Evolutionary conservation across 345 rosid genomes (phyloP).

Genomic region (Linum tenue): DNA sequence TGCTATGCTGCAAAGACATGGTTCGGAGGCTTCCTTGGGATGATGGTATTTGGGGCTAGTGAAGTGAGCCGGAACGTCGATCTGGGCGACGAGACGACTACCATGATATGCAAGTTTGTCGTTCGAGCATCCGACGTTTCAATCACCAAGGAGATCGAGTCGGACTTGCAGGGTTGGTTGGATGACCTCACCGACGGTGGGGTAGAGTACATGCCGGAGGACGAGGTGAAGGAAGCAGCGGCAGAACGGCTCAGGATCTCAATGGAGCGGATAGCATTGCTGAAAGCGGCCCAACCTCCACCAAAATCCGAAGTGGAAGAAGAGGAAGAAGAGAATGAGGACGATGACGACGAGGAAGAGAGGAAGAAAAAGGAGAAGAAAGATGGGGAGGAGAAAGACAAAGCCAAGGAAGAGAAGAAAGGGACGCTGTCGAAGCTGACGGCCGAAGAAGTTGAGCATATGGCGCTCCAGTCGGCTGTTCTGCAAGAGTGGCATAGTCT

Average conservation of each 20-base stretch:
- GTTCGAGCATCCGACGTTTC: constrained; percentile 94
- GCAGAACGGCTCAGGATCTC: constrained; percentile 86
- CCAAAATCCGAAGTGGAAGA: constrained; percentile 48
- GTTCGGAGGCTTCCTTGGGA: constrained; percentile 87
- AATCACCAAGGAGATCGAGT: constrained; percentile 82
- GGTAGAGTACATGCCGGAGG: constrained; percentile 96
- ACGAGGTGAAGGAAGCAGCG: constrained; percentile 82
- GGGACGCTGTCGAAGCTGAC: constrained; percentile 73
- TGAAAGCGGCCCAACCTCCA: constrained; percentile 78
- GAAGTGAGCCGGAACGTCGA: constrained; percentile 98
- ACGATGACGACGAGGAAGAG: constrained; percentile 19
- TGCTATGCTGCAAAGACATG: constrained; percentile 96
- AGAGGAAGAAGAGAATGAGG: constrained; percentile 26
- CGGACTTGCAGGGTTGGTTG: constrained; percentile 91
- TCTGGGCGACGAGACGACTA: constrained; percentile 90
- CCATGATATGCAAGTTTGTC: constrained; percentile 95
- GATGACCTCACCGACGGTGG: constrained; percentile 92
- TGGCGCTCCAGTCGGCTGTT: constrained; percentile 89
- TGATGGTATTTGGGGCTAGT: constrained; percentile 98
- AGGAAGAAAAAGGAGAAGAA: constrained; percentile 24
- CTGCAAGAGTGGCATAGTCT: constrained; percentile 94
- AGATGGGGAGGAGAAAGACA: constrained; percentile 33
- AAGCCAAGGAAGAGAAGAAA: constrained; percentile 24
- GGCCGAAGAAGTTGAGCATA: constrained; percentile 93
- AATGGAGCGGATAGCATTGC: constrained; percentile 83